Conservation (phyloP, 208 protist genomes). For the Strigomonas culicis region DNA sequence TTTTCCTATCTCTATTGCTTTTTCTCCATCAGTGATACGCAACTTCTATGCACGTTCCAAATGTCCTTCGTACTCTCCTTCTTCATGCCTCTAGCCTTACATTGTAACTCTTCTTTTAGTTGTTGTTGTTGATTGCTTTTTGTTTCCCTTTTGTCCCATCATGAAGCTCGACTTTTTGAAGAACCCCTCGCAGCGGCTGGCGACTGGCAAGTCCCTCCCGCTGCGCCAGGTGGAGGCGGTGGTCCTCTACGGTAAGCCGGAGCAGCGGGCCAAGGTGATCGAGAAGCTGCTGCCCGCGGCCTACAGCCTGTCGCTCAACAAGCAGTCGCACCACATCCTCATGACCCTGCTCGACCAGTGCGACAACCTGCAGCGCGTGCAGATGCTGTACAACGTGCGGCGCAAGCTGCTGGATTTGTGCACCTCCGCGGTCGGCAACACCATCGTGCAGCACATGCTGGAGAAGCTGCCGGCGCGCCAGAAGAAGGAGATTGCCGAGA, state of each 20-base stretch:
- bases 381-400: constrained; percentile 80
- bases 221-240: constrained; percentile 87
- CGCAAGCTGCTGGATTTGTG: constrained; percentile 72
- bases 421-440: constrained; percentile 72
- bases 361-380: constrained; percentile 72
- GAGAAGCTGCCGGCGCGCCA: constrained; percentile 71
- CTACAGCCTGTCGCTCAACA: constrained; percentile 74
- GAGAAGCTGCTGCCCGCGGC: constrained; percentile 67
- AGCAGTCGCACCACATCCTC: constrained; percentile 74
- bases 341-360: constrained; percentile 66
- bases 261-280: constrained; percentile 80
- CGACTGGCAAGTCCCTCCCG: constrained; percentile 75
- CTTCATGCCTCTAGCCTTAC: constrained; percentile 2
- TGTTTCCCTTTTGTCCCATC: constrained; percentile 11
- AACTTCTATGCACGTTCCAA: no score
- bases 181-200: constrained; percentile 79
- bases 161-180: constrained; percentile 88
- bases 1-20: no score
- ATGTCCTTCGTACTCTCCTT: no score
- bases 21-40: no score
- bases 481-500: constrained; percentile 78
- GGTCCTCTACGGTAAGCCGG: constrained; percentile 75
- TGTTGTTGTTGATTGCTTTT: constrained; percentile 17
- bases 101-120: constrained; percentile 10
- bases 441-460: constrained; percentile 74